Evolutionary conservation across 2,329 filamentous ascomycete genomes (phyloP), one percentile per base, ranked within the genome.

Genomic region (Hymenotorrendiella dingleyae): DNA sequence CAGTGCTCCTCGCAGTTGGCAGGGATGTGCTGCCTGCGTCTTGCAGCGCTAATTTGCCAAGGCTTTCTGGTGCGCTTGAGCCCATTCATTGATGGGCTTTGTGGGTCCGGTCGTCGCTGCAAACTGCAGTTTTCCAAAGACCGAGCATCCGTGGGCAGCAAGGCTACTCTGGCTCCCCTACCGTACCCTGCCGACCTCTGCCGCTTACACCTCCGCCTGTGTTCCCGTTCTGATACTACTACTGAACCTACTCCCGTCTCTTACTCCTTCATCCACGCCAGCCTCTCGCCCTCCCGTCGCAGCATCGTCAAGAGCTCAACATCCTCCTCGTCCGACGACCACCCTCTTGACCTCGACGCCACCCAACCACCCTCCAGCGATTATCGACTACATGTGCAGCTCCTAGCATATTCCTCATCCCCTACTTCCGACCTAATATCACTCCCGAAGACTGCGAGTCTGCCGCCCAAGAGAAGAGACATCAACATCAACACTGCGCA

Each of bases 381-480:
- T 34, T 49, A 52, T 55, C 50, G 47, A 52, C 48, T 51, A 51
- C 54, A 59, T 57, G 54, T 54, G 48, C 56, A 57, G 51, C 42
- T 51, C 48, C 53, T 55, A 59, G 54, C 50, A 51, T 52, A 32
- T 40, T 36, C 36, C 22, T 14, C 36, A 24, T 12, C 30, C 29
- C 19, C 45, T 26, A 39, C 36, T 14, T 28, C 46, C 42, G 38
- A 36, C 30, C 36, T 33, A 30, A 39, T 11, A 49, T 8, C 17
- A 30, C 17, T 19, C 24, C n/a, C n/a, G n/a, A n/a, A n/a, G n/a
- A n/a, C 21, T 37, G 32, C 22, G 24, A 30, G 17, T 24, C 28
- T 21, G 16, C 40, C 20, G 4, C n/a, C 30, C 14, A 22, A 36
- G 43, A 26, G 47, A 42, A 38, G 45, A 40, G 19, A 26, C 34